A percentile compares a stretch with the other conserved stretches of the same genome.
These are phyloP conservation scores for Fusarium nematophilum DNA, from an alignment of 2,329 filamentous ascomycete genomes.

Conservation along the genomic window DNA sequence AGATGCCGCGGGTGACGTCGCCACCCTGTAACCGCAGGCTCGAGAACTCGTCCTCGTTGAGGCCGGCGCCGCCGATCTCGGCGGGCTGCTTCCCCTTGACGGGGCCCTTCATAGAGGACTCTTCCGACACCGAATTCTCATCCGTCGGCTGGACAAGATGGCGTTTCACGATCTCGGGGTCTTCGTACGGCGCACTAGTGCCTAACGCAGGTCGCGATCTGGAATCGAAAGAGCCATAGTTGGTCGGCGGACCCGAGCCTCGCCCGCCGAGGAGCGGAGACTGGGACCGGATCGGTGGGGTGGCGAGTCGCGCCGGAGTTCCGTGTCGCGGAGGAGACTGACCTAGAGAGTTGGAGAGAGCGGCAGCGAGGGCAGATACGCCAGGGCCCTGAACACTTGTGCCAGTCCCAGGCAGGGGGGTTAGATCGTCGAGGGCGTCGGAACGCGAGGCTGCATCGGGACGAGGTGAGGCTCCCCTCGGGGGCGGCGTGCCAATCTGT, in stretches of 20 bases:
- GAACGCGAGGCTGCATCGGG: conserved; percentile 34
- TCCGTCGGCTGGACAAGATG: conserved; percentile 82
- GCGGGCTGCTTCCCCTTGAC: conserved; percentile 66
- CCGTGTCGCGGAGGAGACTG: conserved; percentile 77
- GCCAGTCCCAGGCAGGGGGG: conserved; percentile 74
- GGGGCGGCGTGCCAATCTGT: conserved; percentile 51
- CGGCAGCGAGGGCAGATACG: conserved; percentile 87
- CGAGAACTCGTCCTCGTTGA: conserved; percentile 85
- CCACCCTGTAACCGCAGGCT: conserved; percentile 93
- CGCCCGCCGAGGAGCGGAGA: conserved; percentile 54
- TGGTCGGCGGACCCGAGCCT: conserved; percentile 68
- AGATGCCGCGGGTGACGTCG: conserved; percentile 94
- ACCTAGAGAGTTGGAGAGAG: conserved; percentile 80
- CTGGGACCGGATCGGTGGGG: conserved; percentile 60
- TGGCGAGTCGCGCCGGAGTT: conserved; percentile 69
- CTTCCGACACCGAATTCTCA: conserved; percentile 58
- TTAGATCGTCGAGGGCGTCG: conserved; percentile 56
- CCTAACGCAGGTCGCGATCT: conserved; percentile 65
- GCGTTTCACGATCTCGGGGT: conserved; percentile 89
- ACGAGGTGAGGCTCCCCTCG: conserved; percentile 50
- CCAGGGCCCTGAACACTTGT: conserved; percentile 79
- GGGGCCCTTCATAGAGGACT: conserved; percentile 56
- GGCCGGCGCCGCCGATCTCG: conserved; percentile 50
- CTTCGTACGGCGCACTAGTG: conserved; percentile 75
- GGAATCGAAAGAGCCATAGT: conserved; percentile 88